Base-by-base conservation (phyloP, 2,329 filamentous ascomycete genomes). In the Metarhizium rileyi region DNA sequence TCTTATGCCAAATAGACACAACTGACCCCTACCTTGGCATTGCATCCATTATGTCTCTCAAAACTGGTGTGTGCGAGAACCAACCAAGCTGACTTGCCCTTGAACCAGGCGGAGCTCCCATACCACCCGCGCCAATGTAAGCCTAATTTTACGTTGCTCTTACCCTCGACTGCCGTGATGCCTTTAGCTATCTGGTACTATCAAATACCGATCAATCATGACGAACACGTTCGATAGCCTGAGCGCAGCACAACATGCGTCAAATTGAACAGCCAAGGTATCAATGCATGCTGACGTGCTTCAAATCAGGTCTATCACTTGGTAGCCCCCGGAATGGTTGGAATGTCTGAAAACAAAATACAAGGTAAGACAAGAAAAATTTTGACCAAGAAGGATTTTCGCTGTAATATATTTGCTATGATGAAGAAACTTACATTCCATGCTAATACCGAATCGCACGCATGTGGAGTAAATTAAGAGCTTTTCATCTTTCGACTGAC, bases 401-500 rank as follows among this genome's bases (percentile, higher is more conserved):
- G 14, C 23, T 20, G 12, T 47, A 4, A 41, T 12, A 16, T 57
- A 53, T 54, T 55, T 64, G 55, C 56, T 70, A 70, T 86, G 84
- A 87, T 87, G 82, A 78, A 63, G 73, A 72, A 77, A 70, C 70
- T 72, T 74, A 75, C 72, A 81, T 83, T 85, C 81, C 80, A 85
- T 87, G 83, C 83, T 87, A 86, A 86, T 80, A 71, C 84, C 75
- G 83, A 87, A 81, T 62, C 63, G 59, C 47, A 46, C 59, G 60
- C 63, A 78, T 82, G 79, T 85, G 77, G 80, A 86, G 71, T 70
- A 73, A 79, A 74, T 72, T 75, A 77, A 76, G 77, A 81, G 77
- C 83, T 87, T 87, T 87, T 87, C 84, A 87, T 87, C 84, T 87
- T 87, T 87, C 83, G 77, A 77, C 83, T 87, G 84, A 87, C 28